Base-by-base conservation (phyloP, 1,139 yeast genomes). In the Yamadazyma triangularis region DNA sequence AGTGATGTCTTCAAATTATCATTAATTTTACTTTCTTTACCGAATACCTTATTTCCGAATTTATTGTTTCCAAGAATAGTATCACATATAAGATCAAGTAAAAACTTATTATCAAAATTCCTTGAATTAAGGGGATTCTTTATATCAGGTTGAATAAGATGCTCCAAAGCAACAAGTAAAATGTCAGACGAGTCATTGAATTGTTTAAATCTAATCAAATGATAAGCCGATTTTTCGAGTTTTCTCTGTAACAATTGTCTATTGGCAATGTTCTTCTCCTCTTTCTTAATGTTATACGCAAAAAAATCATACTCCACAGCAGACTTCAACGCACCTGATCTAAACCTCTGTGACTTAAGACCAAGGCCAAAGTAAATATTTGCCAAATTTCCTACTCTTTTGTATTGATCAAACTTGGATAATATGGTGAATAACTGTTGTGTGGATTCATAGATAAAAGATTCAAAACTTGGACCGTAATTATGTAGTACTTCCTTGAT, bases 341-440 rank as follows among this genome's bases (percentile, higher is more conserved):
- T 23, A 8, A 31, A 13, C 11, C 32, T 31, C 6, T 25, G 28
- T 8, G 34, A 24, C 56, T 50, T 15, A 47, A 29, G 6, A 18
- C 8, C 9, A 7, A 9, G 6, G 25, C 44, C 51, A 34, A 34
- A 54, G 19, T 48, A 36, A 4, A 60, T 30, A 35, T 55, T 53
- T 4, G 64, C 53, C 4, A 60, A 29, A 35, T 58, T 58, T 32
- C 58, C 44, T 8, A 61, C 45, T 29, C 69, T 41, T 32, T 56
- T 59, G 7, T 32, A 26, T 30, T 58, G 58, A 8, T 45, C 44
- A 36, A 48, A 53, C 14, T 43, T 39, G 1, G 31, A 26, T 9
- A 35, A 13, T 5, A 42, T 28, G n/a, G 28, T 29, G 15, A 8
- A 28, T n/a, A 34, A 23, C 3, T 30, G 13, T 13, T 33, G 35